Base-by-base conservation (phyloP, 805 yeast genomes). In the Yarrowia divulgata region DNA sequence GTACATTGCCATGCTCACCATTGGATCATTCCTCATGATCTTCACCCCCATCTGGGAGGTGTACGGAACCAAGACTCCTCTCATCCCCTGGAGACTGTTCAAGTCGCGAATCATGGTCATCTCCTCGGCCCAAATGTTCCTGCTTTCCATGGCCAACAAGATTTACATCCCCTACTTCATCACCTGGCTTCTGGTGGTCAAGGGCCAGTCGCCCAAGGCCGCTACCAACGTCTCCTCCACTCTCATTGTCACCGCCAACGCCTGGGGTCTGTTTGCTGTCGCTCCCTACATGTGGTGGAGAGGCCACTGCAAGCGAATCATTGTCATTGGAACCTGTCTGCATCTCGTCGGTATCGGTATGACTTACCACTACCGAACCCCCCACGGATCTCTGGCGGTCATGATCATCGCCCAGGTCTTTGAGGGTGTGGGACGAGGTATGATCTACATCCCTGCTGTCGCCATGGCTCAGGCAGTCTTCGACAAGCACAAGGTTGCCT, bases 251-350 rank as follows among this genome's bases (percentile, higher is more conserved):
- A 60, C 66, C 1, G 66, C 66, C 9, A 60, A 60, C 52, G 66
- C 66, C 42, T 60, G 40, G 40, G 66, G 66, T 32, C 52, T 60
- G 9, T 60, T 60, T 45, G 66, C 66, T 3, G 66, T 60, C 18
- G 66, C 66, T 34, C 66, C 66, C 13, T 60, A 60, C 66, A 60
- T 60, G 52, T 60, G 66, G 66, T 60, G 66, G 66, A 60, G 52
- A 60, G 66, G 66, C 13, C 66, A 60, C 29, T 60, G 66, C 52
- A 60, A 60, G 43, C 45, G 66, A 18, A 14, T 60, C 32, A 60
- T 60, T 18, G 66, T 60, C 34, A 60, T 60, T 32, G 66, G 66
- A 18, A 43, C 52, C 40, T 60, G 66, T 60, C 42, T 60, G 29
- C 66, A 60, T 60, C 52, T 60, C 9, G 66, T 60, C 2, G 66